Evolutionary conservation across 208 protist species (phyloP).

Genomic region (Trypanosoma rangeli): DNA sequence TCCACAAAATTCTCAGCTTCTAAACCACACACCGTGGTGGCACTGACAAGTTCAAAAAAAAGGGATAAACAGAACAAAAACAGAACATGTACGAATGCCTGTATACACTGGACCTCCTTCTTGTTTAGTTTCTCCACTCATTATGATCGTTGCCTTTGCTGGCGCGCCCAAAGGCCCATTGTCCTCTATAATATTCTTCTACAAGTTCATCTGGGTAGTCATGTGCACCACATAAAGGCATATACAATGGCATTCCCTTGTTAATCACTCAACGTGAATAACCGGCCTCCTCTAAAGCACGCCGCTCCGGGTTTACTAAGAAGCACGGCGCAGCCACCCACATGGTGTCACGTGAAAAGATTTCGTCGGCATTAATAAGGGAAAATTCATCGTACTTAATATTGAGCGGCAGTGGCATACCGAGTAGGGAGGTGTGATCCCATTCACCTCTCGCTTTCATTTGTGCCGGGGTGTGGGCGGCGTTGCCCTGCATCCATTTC

Average conservation of each 20-base stretch:
- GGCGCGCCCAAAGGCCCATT: slow-evolving; percentile 79
- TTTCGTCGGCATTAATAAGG: slow-evolving; percentile 60
- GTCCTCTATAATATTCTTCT: slow-evolving; percentile 90
- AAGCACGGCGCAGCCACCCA: slow-evolving; percentile 71
- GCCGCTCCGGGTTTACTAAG: slow-evolving; percentile 79
- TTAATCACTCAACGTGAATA: slow-evolving; percentile 86
- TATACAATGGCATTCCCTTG: slow-evolving; percentile 80
- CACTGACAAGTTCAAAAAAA: neutral
- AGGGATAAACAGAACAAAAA: slow-evolving; percentile 8
- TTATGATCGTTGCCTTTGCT: slow-evolving; percentile 91
- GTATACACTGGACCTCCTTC: slow-evolving; percentile 13
- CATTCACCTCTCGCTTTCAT: slow-evolving; percentile 87
- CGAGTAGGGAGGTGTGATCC: slow-evolving; percentile 84
- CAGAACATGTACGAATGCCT: slow-evolving; percentile 10
- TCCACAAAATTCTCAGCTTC: neutral
- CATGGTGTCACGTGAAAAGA: slow-evolving; percentile 78
- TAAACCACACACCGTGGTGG: neutral
- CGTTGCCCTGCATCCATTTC: slow-evolving; percentile 84
- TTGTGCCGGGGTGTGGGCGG: slow-evolving; percentile 84
- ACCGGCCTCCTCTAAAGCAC: slow-evolving; percentile 76
- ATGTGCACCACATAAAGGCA: slow-evolving; percentile 89
- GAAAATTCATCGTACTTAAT: slow-evolving; percentile 84
- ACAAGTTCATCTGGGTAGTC: slow-evolving; percentile 88
- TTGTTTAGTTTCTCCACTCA: slow-evolving; percentile 82
- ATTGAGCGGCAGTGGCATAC: slow-evolving; percentile 79